phyloP scores from a whole-genome alignment of 2,329 filamentous ascomycete genomes.

The Alternaria sp. region DNA sequence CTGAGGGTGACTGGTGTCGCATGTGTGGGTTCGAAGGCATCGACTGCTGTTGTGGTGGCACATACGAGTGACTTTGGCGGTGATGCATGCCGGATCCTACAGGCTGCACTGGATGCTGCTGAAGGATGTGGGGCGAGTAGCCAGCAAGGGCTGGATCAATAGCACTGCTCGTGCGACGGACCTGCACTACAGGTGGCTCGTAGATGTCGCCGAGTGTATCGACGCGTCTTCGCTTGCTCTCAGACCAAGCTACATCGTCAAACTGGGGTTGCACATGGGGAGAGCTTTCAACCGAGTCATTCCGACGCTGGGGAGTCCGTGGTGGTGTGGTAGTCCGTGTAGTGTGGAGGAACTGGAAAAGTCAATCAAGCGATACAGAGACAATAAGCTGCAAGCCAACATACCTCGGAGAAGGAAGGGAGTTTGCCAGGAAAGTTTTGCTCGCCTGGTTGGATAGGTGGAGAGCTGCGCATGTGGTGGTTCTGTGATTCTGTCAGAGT shows the following conservation, averaged over 20 bases:
- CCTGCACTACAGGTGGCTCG: slow-evolving; percentile 27
- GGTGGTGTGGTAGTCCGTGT: slow-evolving; percentile 46
- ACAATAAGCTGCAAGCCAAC: background rate
- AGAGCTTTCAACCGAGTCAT: slow-evolving; percentile 40
- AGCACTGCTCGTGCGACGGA: slow-evolving; percentile 29
- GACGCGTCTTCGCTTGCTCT: slow-evolving; percentile 39
- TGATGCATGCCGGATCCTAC: slow-evolving; percentile 30
- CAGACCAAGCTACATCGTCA: slow-evolving; percentile 41
- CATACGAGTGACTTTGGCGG: slow-evolving; percentile 41
- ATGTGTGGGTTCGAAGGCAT: slow-evolving; percentile 21
- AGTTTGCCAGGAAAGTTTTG: slow-evolving; percentile 35
- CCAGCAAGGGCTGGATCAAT: slow-evolving; percentile 36
- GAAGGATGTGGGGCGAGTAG: slow-evolving; percentile 23
- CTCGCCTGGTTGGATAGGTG: slow-evolving; percentile 46
- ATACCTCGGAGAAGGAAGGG: slow-evolving; percentile 45
- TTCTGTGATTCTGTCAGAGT: slow-evolving; percentile 35
- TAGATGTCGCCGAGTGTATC: slow-evolving; percentile 39
- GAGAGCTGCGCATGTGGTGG: slow-evolving; percentile 42
- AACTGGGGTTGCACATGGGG: slow-evolving; percentile 38
- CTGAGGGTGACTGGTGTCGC: slow-evolving; percentile 42
- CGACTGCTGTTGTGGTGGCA: slow-evolving; percentile 20
- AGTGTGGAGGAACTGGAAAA: slow-evolving; percentile 34
- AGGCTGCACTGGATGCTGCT: slow-evolving; percentile 14
- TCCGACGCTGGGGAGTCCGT: slow-evolving; percentile 41
- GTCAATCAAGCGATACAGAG: slow-evolving; percentile 17